Conservation (phyloP, 2,329 filamentous ascomycete species). For the Aureobasidium sp. region DNA sequence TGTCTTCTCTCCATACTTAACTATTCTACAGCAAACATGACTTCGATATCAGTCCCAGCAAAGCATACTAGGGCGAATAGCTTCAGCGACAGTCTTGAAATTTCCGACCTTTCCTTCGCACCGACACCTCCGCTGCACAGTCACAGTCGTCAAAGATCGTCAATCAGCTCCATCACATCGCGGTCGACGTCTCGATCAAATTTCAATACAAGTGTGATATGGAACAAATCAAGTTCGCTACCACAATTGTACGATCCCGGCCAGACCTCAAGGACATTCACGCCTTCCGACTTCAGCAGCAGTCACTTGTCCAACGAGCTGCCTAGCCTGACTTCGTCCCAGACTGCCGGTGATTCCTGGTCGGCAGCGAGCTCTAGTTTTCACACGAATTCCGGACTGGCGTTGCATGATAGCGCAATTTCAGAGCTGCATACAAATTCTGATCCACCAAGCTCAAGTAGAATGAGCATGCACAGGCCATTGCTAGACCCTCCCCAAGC, state of each 20-base stretch:
- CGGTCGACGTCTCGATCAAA: background rate
- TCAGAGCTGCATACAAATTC: background rate
- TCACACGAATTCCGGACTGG: background rate
- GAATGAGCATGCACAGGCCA: background rate
- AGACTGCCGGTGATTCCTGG: background rate
- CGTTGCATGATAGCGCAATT: background rate
- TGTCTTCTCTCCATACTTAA: background rate
- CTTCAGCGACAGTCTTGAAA: background rate
- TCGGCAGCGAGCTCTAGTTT: slow-evolving; percentile 7
- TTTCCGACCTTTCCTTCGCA: background rate
- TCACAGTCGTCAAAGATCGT: background rate
- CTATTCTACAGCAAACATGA: background rate
- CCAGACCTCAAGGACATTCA: background rate
- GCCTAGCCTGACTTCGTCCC: background rate
- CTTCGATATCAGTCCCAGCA: background rate
- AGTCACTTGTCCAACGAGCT: background rate
- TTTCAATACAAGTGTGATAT: background rate
- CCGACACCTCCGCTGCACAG: background rate
- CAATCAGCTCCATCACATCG: background rate
- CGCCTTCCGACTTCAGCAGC: background rate
- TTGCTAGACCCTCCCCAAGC: background rate
- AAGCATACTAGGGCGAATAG: background rate
- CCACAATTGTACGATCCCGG: background rate
- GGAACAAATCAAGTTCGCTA: background rate
- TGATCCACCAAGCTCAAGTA: background rate